A percentile compares a stretch with the other conserved stretches of the same genome.
phyloP scores from a whole-genome alignment of 768 basidiomycete genomes.

The Rossbeevera mucosa region DNA sequence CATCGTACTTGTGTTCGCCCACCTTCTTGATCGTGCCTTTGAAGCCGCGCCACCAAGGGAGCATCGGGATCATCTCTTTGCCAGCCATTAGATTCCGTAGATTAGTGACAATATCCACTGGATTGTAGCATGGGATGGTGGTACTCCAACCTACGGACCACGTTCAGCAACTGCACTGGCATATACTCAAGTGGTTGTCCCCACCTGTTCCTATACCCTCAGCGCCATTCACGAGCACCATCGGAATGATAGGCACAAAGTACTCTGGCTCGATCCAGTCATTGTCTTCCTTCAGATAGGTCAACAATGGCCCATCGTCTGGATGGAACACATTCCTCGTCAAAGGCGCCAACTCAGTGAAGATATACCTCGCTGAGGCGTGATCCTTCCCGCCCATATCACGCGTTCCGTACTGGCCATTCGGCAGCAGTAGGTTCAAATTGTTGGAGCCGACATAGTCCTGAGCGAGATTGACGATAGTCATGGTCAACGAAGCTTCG shows the following conservation, averaged over 20 bases:
- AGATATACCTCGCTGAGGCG: constrained; percentile 94
- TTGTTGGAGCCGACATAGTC: constrained; percentile 96
- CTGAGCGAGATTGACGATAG: constrained; percentile 93
- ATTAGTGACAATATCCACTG: constrained; percentile 83
- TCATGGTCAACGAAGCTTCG: constrained; percentile 78
- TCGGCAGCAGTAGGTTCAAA: constrained; percentile 78
- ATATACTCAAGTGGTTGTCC: constrained; percentile 14
- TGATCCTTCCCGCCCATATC: constrained; percentile 93
- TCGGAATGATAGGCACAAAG: constrained; percentile 86
- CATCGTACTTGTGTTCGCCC: constrained; percentile 82
- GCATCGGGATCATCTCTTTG: constrained; percentile 81
- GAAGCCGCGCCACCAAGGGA: constrained; percentile 98
- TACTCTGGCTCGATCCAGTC: constrained; percentile 86
- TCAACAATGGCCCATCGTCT: constrained; percentile 82
- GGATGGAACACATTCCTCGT: constrained; percentile 77
- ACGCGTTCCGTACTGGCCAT: constrained; percentile 95
- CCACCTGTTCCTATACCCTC: constrained; percentile 96
- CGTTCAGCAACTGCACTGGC: neutral
- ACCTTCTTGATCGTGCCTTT: constrained; percentile 79
- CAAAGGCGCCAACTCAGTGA: constrained; percentile 72
- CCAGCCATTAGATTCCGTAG: constrained; percentile 80
- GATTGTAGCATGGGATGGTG: constrained; percentile 87
- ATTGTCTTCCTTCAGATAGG: constrained; percentile 82
- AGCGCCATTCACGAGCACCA: constrained; percentile 88
- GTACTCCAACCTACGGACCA: constrained; percentile 83